phyloP scores from a whole-genome alignment of 345 rosid genomes.

The Pseudoturritis turrita region DNA sequence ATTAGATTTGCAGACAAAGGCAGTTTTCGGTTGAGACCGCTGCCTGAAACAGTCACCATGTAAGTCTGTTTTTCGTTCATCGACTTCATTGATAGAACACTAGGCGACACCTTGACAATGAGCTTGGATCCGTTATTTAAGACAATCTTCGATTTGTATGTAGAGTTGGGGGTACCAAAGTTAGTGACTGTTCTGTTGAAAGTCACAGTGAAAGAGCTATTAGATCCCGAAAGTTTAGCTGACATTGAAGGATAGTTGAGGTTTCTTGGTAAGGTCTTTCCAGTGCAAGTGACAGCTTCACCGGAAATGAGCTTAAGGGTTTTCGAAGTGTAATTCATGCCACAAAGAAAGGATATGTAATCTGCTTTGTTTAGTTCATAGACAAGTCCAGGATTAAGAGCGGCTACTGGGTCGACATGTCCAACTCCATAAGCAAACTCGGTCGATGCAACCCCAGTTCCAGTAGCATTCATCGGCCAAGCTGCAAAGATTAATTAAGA shows the following conservation, averaged over 20 bases:
- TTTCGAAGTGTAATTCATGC: constrained; percentile 22
- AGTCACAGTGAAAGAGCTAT: constrained; percentile 8
- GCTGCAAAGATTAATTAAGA: constrained; percentile 24
- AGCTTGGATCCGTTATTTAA: constrained; percentile 1
- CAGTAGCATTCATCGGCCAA: constrained; percentile 34
- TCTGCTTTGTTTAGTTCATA: constrained; percentile 32
- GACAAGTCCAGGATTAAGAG: constrained; percentile 39
- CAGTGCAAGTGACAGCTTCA: constrained; percentile 31
- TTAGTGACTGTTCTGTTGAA: constrained; percentile 56
- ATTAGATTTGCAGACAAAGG: constrained; percentile 26
- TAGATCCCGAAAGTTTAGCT: background rate
- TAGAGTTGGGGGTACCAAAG: constrained; percentile 38
- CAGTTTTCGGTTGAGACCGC: background rate
- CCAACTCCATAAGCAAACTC: constrained; percentile 60
- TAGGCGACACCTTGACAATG: constrained; percentile 28
- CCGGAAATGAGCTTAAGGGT: constrained; percentile 25
- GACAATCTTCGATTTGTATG: constrained; percentile 33
- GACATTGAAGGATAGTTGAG: constrained; percentile 54
- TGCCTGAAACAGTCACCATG: constrained; percentile 19
- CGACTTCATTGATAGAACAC: constrained; percentile 29
- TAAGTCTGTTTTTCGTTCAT: constrained; percentile 39
- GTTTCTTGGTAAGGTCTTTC: constrained; percentile 21
- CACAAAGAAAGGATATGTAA: constrained; percentile 41
- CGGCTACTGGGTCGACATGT: constrained; percentile 43
- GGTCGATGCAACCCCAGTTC: background rate